Conservation (phyloP, 2,329 filamentous ascomycete genomes). For the Aspergillus novoparasiticus region DNA sequence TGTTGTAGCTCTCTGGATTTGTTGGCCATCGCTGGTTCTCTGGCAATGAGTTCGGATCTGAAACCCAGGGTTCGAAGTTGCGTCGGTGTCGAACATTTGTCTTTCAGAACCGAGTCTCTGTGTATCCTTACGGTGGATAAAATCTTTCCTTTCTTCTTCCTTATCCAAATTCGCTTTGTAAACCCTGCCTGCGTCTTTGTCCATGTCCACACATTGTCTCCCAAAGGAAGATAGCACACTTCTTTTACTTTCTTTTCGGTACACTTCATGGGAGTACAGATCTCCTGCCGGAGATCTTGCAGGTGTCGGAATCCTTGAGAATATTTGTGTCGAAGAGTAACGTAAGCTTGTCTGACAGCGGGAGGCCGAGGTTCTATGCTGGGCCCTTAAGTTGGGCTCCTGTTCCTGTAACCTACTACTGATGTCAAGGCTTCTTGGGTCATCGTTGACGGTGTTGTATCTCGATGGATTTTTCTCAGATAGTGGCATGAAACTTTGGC, state of each 20-base stretch:
- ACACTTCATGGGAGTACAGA: constrained; percentile 18
- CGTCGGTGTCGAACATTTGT: neutral
- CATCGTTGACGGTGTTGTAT: neutral
- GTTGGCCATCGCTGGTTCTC: neutral
- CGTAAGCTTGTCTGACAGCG: constrained; percentile 7
- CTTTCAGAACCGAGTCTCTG: neutral
- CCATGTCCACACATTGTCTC: constrained; percentile 2
- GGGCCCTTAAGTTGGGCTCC: neutral
- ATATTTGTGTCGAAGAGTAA: neutral
- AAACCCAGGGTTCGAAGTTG: neutral
- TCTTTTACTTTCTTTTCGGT: constrained; percentile 18
- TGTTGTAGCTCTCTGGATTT: neutral
- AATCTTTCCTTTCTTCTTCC: neutral
- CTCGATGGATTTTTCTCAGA: neutral
- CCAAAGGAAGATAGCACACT: constrained; percentile 16
- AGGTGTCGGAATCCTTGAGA: constrained; percentile 21
- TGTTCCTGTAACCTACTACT: neutral
- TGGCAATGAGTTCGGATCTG: neutral
- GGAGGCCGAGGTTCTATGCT: neutral
- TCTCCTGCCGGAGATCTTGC: constrained; percentile 8
- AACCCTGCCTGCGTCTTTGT: neutral
- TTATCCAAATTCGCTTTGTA: neutral
- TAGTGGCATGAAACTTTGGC: neutral
- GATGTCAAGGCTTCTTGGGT: neutral
- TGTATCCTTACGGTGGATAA: neutral